A percentile compares a stretch with the other conserved stretches of the same genome.
These are phyloP conservation scores for Brasilioporus rufonigricans DNA, from an alignment of 768 basidiomycete genomes.

Conservation along the genomic window DNA sequence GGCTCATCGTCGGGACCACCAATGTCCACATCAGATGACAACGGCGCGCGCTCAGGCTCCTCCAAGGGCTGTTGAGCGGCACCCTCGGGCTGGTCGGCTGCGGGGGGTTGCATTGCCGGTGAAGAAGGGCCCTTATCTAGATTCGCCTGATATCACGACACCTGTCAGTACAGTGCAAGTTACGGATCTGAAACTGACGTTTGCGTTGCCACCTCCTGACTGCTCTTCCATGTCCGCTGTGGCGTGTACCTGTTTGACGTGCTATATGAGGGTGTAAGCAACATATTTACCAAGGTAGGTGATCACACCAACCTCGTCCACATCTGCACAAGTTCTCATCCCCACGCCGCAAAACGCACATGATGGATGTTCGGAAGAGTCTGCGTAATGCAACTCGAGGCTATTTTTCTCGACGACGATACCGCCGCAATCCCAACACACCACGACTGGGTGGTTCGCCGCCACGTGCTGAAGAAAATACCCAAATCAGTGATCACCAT, in stretches of 20 bases:
- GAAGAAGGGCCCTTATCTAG: not conserved
- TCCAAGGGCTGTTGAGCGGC: not conserved
- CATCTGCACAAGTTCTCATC: slow-evolving; percentile 8
- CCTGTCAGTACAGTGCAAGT: slow-evolving; percentile 1
- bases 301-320: slow-evolving; percentile 22
- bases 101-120: not conserved
- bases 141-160: slow-evolving; percentile 4
- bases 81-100: not conserved
- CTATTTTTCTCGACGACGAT: slow-evolving; percentile 18
- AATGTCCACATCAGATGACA: not conserved
- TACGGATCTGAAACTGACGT: slow-evolving; percentile 1
- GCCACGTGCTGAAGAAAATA: slow-evolving; percentile 21
- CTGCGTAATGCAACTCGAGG: slow-evolving; percentile 24
- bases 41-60: not conserved
- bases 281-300: not conserved
- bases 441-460: slow-evolving; percentile 21
- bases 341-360: slow-evolving; percentile 21
- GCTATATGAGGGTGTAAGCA: slow-evolving; percentile 16
- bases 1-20: not conserved
- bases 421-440: slow-evolving; percentile 32
- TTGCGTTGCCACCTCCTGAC: not conserved
- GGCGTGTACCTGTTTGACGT: slow-evolving; percentile 18
- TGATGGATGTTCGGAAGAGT: slow-evolving; percentile 20
- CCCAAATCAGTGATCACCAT: not conserved
- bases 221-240: not conserved